A percentile compares a stretch with the other conserved stretches of the same genome.
Conservation (phyloP, 192 early-diverging fungal genomes). For the Backusella westeae region DNA sequence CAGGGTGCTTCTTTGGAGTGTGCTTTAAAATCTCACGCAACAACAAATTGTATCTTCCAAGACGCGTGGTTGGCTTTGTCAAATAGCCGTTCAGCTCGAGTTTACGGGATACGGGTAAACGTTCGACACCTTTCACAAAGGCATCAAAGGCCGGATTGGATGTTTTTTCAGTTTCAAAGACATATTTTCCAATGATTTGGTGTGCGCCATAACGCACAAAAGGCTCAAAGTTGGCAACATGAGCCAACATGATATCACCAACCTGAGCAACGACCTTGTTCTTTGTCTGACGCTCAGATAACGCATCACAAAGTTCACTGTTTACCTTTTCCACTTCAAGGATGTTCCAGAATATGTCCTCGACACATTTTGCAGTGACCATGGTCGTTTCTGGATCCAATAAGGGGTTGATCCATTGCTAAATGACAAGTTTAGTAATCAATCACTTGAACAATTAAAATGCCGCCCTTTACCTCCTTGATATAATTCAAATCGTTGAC, state of each 20-base stretch:
- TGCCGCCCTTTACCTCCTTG: slow-evolving; percentile 54
- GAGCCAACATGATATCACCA: slow-evolving; percentile 82
- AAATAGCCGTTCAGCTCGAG: slow-evolving; percentile 85
- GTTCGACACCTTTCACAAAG: slow-evolving; percentile 74
- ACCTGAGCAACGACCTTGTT: slow-evolving; percentile 73
- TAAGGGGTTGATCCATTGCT: slow-evolving; percentile 66
- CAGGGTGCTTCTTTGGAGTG: slow-evolving; percentile 77
- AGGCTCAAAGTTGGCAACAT: slow-evolving; percentile 68
- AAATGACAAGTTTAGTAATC: neutral
- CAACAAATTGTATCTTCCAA: slow-evolving; percentile 84
- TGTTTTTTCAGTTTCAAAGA: slow-evolving; percentile 77
- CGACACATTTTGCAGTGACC: slow-evolving; percentile 56
- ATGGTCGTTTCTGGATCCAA: slow-evolving; percentile 64
- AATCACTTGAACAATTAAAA: neutral
- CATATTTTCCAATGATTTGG: slow-evolving; percentile 78
- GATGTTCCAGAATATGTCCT: slow-evolving; percentile 79
- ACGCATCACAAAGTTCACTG: slow-evolving; percentile 53
- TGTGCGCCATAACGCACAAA: slow-evolving; percentile 87
- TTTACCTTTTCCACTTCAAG: slow-evolving; percentile 62
- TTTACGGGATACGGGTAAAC: slow-evolving; percentile 74
- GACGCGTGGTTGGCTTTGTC: slow-evolving; percentile 78
- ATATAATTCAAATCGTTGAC: slow-evolving; percentile 83
- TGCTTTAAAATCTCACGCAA: slow-evolving; percentile 81
- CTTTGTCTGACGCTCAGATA: slow-evolving; percentile 61
- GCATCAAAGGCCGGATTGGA: slow-evolving; percentile 63